Evolutionary conservation across 148 eudicot genomes (phyloP), one percentile per base, ranked within the genome.

Genomic region (Selenicereus undatus): DNA sequence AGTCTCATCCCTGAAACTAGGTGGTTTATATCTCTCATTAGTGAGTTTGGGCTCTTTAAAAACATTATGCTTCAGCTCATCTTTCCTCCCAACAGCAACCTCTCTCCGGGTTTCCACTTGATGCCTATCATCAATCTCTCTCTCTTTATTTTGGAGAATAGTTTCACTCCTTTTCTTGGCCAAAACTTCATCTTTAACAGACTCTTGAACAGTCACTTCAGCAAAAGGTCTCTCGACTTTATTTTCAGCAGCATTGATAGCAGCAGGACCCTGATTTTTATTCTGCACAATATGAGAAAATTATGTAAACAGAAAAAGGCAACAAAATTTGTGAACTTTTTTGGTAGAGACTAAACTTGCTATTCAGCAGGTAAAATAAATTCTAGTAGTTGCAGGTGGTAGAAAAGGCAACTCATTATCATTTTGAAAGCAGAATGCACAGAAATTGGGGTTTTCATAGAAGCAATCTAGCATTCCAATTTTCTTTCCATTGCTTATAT

Each of bases 211-310:
- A 80, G 77, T 62, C 21, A 79, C 88, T 26, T 81, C 87, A 54
- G 75, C 87, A 76, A 43, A 74, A 50, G 86, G 87, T 32, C 82
- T 18, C 51, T 69, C 66, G 76, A 68, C 78, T 76, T 83, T 84
- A 76, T 80, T 65, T 56, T 79, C 83, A 50, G 83, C 78, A 81
- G 78, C 80, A 50, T 81, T 78, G 73, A 66, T 11, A 66, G 82
- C 80, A 70, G 80, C 86, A 43, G 77, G 82, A 70, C 62, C 81
- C 74, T 76, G 82, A 3, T 82, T 79, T 64, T 80, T 87, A 50
- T 87, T 85, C 93, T 90, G 88, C 83, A 81, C 68, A 71, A 83
- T 62, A 32, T 12, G 26, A 64, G 32, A 70, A 56, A 66, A 27
- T 66, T 39, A 66, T 7, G 48, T 11, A 1, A 16, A 54, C 13